Percentiles rank a stretch among this genome's conserved stretches.
These are phyloP conservation scores for Sphaceloma murrayae DNA, from an alignment of 2,329 filamentous ascomycete species.

Conservation along the genomic window DNA sequence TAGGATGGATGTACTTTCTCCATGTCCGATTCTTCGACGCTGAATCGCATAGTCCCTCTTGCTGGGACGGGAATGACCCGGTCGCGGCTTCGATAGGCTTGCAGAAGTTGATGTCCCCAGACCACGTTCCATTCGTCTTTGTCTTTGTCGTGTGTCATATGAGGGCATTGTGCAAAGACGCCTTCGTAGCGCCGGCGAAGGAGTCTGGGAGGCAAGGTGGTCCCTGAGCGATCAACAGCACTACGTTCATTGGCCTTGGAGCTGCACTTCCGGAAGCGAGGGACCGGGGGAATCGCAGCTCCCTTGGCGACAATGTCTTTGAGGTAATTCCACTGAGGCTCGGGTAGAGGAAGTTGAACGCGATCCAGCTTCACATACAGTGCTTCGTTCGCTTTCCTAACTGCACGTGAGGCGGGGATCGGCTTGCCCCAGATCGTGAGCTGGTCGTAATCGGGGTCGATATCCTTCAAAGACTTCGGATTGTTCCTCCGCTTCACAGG, in stretches of 20 bases:
- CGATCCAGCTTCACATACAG: slow-evolving; percentile 36
- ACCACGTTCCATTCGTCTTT: slow-evolving; percentile 27
- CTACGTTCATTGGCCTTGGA: background rate
- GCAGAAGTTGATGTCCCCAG: slow-evolving; percentile 28
- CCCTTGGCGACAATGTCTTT: slow-evolving; percentile 32
- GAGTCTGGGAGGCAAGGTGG: slow-evolving; percentile 34
- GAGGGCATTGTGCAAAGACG: slow-evolving; percentile 35
- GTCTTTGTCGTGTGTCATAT: slow-evolving; percentile 32
- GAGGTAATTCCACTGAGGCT: slow-evolving; percentile 36
- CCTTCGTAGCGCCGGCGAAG: slow-evolving; percentile 39
- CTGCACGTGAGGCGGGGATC: slow-evolving; percentile 37
- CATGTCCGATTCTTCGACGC: no score
- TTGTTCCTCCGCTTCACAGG: slow-evolving; percentile 26
- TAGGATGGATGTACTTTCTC: no score
- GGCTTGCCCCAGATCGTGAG: slow-evolving; percentile 39
- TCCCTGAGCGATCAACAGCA: slow-evolving; percentile 21
- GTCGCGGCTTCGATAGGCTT: no score
- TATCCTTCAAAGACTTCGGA: slow-evolving; percentile 18
- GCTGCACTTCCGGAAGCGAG: background rate
- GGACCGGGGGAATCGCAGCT: background rate
- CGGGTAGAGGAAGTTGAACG: slow-evolving; percentile 38
- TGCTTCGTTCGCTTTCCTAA: slow-evolving; percentile 36
- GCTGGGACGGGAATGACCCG: no score
- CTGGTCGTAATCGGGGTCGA: slow-evolving; percentile 30
- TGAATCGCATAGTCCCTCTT: no score